Evolutionary conservation across 495 filamentous ascomycete species (phyloP).

Genomic region (Tuber magnatum): DNA sequence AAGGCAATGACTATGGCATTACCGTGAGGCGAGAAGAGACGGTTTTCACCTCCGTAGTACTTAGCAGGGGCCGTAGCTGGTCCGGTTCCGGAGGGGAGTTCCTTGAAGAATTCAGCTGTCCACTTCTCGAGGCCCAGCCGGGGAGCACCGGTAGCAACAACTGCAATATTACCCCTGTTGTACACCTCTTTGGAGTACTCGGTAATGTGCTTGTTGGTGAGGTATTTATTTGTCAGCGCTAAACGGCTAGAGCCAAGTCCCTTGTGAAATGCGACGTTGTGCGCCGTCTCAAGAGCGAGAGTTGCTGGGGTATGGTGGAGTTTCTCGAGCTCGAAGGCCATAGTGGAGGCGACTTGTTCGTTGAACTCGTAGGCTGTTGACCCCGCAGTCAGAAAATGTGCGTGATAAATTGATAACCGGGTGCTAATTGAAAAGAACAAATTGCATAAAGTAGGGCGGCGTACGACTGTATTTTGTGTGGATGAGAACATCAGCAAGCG

Average conservation of each 20-base stretch:
- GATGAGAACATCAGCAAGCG: conserved; percentile 82
- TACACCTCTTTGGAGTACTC: conserved; percentile 70
- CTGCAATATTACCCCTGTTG: conserved; percentile 77
- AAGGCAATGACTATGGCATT: conserved; percentile 83
- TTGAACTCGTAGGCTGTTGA: conserved; percentile 71
- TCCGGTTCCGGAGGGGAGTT: conserved; percentile 44
- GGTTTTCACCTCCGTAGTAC: conserved; percentile 92
- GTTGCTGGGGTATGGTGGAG: conserved; percentile 58
- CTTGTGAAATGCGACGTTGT: conserved; percentile 85
- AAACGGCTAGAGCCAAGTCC: conserved; percentile 74
- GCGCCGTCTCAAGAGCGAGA: conserved; percentile 75
- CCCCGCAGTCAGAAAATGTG: conserved; percentile 26
- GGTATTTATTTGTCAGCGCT: conserved; percentile 66
- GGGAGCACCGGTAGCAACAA: conserved; percentile 80
- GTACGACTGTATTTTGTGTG: conserved; percentile 78
- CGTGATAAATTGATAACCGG: conserved; percentile 14
- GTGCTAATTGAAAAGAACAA: conserved; percentile 11
- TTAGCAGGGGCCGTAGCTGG: conserved; percentile 52
- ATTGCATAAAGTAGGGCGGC: conserved; percentile 39
- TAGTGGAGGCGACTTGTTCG: conserved; percentile 68
- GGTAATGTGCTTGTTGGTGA: conserved; percentile 59
- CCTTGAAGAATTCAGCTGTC: conserved; percentile 81
- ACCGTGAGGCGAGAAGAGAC: conserved; percentile 64
- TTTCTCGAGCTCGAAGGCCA: conserved; percentile 64
- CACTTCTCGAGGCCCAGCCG: conserved; percentile 75